Evolutionary conservation across 2,329 filamentous ascomycete genomes (phyloP), one percentile per base, ranked within the genome.

Genomic region (Fusarium domesticum): DNA sequence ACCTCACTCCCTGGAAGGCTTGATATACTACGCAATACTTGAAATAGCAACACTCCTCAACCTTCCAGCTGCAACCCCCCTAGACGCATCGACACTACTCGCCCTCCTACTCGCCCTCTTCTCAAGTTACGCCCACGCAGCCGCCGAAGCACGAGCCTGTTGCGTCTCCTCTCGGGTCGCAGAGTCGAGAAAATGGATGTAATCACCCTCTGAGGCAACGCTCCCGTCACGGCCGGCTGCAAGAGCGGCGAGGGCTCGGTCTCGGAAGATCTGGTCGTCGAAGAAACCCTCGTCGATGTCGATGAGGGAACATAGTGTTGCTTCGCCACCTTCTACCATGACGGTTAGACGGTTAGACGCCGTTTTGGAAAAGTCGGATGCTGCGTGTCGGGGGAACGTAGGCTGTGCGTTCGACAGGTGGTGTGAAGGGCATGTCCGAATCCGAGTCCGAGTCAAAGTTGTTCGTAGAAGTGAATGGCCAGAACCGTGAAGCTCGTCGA

Each of bases 341-440:
- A 50, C 45, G 34, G 49, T 42, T 37, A 51, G 40, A 19, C 51
- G 46, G 47, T 50, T 37, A 28, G 42, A 44, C 5, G 54, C 45
- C n/a, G 50, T 57, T 42, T 56, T 57, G 28, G 52, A 50, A 36
- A 64, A 64, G 52, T 61, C 61, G 19, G 57, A 44, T 6, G 62
- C 62, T 3, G 62, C 62, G 40, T 64, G 62, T 17, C 54, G 59
- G 2, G 62, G 62, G 17, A n/a, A 62, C 53, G 48, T 64, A 64
- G 33, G 50, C 38, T 39, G 53, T 36, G 35, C 45, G 45, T 17
- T 45, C 41, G 18, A n/a, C 41, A 45, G 6, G 38, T 6, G 30
- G 48, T 35, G 16, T 43, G 46, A 6, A 11, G 47, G 36, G 5
- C 54, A 46, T 0, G 47, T 44, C 12, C 37, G 43, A 15, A 37